Evolutionary conservation across 2,329 filamentous ascomycete genomes (phyloP).

Genomic region (Colletotrichum siamense): DNA sequence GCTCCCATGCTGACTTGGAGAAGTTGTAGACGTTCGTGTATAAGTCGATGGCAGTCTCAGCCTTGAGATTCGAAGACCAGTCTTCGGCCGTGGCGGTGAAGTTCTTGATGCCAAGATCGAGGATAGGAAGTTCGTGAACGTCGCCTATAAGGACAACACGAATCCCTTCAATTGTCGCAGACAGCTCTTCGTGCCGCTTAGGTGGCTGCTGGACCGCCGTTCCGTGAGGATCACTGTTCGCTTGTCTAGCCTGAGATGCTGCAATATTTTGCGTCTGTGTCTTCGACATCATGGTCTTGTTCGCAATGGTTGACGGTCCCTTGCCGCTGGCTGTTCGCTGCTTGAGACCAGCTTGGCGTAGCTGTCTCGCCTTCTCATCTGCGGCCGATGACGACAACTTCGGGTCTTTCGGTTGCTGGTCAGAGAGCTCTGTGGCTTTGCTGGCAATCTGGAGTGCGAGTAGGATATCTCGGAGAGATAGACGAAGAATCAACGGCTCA

Average conservation of each 20-base stretch:
- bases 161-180: constrained; percentile 85
- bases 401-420: constrained; percentile 57
- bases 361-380: constrained; percentile 62
- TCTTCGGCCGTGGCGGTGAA: constrained; percentile 86
- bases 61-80: constrained; percentile 88
- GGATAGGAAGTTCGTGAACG: constrained; percentile 89
- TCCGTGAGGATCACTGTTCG: constrained; percentile 1
- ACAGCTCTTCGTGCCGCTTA: constrained; percentile 74
- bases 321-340: constrained; percentile 63
- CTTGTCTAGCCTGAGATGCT: constrained; percentile 29
- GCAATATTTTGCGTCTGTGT: constrained; percentile 36
- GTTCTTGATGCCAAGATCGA: constrained; percentile 91
- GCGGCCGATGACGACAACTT: constrained; percentile 38
- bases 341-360: constrained; percentile 55
- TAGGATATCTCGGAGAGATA: constrained; percentile 93
- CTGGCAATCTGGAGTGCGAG: constrained; percentile 91
- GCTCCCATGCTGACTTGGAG: constrained; percentile 98
- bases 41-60: constrained; percentile 88
- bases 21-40: constrained; percentile 99
- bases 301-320: constrained; percentile 55
- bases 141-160: constrained; percentile 95
- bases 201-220: constrained; percentile 23
- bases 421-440: constrained; percentile 87
- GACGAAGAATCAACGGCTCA: constrained; percentile 86
- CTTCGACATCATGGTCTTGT: constrained; percentile 42